A percentile compares a stretch with the other conserved stretches of the same genome.
Conservation (phyloP, 2,329 filamentous ascomycete species). For the Cladosporium sp. region DNA sequence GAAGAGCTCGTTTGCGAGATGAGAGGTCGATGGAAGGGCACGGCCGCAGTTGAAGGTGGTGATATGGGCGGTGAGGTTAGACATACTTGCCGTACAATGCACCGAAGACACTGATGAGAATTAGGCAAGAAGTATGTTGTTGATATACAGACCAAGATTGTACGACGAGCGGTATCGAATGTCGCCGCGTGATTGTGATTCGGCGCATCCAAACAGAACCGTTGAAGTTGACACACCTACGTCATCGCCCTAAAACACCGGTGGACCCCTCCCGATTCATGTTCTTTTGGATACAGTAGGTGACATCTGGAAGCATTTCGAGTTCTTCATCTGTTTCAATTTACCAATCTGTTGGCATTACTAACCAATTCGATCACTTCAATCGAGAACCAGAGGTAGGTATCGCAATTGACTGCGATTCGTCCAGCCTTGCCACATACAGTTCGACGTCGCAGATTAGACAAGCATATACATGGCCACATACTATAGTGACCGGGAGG, state of each 20-base stretch:
- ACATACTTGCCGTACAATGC: slow-evolving; percentile 23
- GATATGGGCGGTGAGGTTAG: slow-evolving; percentile 68
- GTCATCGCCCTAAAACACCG: not conserved
- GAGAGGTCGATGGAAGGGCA: slow-evolving; percentile 64
- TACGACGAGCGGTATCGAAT: not conserved
- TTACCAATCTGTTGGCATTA: not conserved
- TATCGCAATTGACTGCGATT: not conserved
- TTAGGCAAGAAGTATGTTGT: not conserved
- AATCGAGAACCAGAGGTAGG: not conserved
- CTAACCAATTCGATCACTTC: not conserved
- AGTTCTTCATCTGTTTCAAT: not conserved
- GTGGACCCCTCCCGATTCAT: too few species aligned
- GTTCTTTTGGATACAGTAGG: too few species aligned
- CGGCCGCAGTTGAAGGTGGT: slow-evolving; percentile 90
- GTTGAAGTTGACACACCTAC: not conserved
- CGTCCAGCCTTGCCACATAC: not conserved
- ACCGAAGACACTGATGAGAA: not conserved
- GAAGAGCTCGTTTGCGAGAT: slow-evolving; percentile 65
- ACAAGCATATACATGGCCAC: not conserved
- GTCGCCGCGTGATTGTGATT: not conserved
- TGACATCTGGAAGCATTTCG: not conserved
- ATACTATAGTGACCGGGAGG: not conserved
- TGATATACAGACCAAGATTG: not conserved
- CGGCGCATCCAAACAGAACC: not conserved
- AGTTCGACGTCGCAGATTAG: not conserved